Evolutionary conservation across 2,329 filamentous ascomycete genomes (phyloP).

Genomic region (Diaporthe ilicicola): DNA sequence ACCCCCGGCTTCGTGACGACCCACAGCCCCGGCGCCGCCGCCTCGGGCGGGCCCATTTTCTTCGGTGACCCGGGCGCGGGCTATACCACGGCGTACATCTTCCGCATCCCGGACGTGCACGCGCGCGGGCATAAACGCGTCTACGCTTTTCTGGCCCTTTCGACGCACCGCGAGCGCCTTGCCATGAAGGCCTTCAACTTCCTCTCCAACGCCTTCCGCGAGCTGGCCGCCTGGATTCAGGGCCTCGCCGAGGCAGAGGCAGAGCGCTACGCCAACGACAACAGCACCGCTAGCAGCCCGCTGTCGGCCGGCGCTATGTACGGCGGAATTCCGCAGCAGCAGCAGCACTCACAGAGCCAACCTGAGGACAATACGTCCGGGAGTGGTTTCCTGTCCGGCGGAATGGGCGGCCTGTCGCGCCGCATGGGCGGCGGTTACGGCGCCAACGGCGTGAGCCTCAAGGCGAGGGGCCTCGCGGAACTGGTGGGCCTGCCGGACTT

Average conservation of each 20-base stretch:
- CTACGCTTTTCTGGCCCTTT: constrained; percentile 72
- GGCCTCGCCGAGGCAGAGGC: constrained; percentile 70
- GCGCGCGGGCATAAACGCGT: constrained; percentile 74
- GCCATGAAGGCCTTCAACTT: constrained; percentile 73
- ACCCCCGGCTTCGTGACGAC: constrained; percentile 61
- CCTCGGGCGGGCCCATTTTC: constrained; percentile 72
- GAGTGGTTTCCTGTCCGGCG: constrained; percentile 66
- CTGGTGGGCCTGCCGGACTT: constrained; percentile 73
- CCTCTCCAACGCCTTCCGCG: constrained; percentile 69
- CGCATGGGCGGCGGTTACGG: constrained; percentile 66
- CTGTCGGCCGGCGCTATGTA: constrained; percentile 51
- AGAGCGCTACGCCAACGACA: constrained; percentile 59
- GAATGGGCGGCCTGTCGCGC: constrained; percentile 62
- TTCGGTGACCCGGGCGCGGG: constrained; percentile 72
- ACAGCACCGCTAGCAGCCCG: constrained; percentile 41
- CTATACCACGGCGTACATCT: constrained; percentile 76
- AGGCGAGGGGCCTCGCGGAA: constrained; percentile 70
- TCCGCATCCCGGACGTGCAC: constrained; percentile 73
- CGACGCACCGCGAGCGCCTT: constrained; percentile 69
- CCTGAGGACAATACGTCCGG: constrained; percentile 48
- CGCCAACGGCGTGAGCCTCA: constrained; percentile 57
- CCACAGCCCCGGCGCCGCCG: constrained; percentile 61
- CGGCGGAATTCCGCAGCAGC: constrained; percentile 44
- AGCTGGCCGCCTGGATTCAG: constrained; percentile 72
- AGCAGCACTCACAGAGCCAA: constrained; percentile 40